Base-by-base conservation (phyloP, 1,284 basidiomycete species). In the Apiotrichum brassicae region DNA sequence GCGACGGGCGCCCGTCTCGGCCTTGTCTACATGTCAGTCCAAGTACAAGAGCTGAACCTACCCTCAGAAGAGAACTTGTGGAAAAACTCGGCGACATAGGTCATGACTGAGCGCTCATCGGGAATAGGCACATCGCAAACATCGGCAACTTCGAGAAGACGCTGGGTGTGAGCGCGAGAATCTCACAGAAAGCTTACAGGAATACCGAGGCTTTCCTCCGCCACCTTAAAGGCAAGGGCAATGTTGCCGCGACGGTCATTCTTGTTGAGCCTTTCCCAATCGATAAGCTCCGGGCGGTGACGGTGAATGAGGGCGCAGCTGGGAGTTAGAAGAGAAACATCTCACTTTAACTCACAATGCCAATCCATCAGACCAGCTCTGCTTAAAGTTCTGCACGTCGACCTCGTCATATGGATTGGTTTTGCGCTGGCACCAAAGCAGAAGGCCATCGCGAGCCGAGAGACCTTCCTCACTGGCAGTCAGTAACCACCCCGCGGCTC, bases 21-120 rank as follows among this genome's bases (percentile, higher is more conserved):
- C 86, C 72, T 97, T 92, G 63, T 97, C 92, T 94, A 56, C 22
- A 16, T 14, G 48, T 50, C 38, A 49, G 46, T 16, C 25, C 9
- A 3, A 14, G n/a, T 16, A 12, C 35, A 14, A 6, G 3, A 12
- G 4, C 3, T 3, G 4, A 7, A 68, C 81, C 56, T 59, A 90
- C 91, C 90, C 85, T 95, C 93, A 1, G 88, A 85, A 0, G 91
- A 94, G 71, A 98, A 98, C 0, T 94, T 94, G 70, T 98, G 94
- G 78, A 98, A 98, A 74, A 82, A 97, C 64, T 91, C 91, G 32
- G 94, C 94, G 22, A 80, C 75, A 48, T 79, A 79, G 34, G 78
- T 79, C 76, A 79, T 79, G 18, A 79, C 74, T 72, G 87, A 92
- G 39, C 90, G 83, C 71, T 98, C 94, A 70, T 98, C 94, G 0